Conservation (phyloP, 2,329 filamentous ascomycete genomes). For the Xylaria sp. region DNA sequence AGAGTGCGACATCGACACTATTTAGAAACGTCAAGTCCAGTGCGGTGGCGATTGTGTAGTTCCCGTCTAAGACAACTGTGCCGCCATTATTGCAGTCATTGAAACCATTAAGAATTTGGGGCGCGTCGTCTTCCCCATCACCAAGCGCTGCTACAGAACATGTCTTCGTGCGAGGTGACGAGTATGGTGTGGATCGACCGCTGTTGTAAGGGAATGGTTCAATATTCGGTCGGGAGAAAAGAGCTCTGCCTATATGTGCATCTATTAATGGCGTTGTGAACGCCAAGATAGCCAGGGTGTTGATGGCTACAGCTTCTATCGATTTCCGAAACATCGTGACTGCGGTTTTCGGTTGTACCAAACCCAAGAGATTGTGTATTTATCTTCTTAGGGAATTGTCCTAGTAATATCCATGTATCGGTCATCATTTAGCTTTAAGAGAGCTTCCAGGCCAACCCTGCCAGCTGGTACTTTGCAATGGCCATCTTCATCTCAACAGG, state of each 20-base stretch:
- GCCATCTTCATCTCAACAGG: neutral
- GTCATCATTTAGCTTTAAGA: constrained; percentile 8
- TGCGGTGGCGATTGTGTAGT: constrained; percentile 71
- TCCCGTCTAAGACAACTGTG: constrained; percentile 67
- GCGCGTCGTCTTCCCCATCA: constrained; percentile 40
- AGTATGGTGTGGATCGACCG: constrained; percentile 31
- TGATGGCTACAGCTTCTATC: constrained; percentile 12
- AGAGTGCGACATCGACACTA: constrained; percentile 68
- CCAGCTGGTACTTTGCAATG: neutral
- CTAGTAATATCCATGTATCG: neutral
- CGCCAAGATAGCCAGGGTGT: constrained; percentile 18
- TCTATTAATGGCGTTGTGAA: constrained; percentile 13
- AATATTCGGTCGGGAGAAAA: constrained; percentile 34
- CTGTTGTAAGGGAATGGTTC: constrained; percentile 36
- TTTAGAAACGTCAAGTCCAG: constrained; percentile 73
- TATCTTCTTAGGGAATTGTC: neutral
- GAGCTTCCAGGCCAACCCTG: neutral
- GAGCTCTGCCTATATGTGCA: constrained; percentile 1
- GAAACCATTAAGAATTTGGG: constrained; percentile 62
- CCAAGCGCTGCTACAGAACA: constrained; percentile 33
- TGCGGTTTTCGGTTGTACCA: neutral
- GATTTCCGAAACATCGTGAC: constrained; percentile 23
- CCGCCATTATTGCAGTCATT: constrained; percentile 71
- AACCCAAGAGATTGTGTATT: neutral
- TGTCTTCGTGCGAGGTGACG: constrained; percentile 25